Percentiles rank a stretch among this genome's conserved stretches.
Conservation (phyloP, 2,329 filamentous ascomycete species). For the Cladosporium colombiae region DNA sequence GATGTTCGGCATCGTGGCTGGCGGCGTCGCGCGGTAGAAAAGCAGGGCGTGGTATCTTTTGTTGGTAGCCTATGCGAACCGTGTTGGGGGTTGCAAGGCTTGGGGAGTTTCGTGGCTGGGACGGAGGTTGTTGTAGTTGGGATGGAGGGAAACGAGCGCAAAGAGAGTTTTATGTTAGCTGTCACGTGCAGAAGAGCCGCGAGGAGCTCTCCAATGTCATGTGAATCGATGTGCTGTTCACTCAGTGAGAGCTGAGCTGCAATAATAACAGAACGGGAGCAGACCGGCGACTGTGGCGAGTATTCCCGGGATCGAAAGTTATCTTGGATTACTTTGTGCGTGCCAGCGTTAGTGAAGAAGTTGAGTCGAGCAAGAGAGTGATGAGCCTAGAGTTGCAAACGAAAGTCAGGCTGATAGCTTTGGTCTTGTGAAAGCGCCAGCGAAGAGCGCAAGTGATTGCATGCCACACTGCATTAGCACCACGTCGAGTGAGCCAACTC, state of each 20-base stretch:
- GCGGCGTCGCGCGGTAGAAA: neutral
- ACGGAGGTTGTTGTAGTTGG: neutral
- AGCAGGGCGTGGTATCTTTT: neutral
- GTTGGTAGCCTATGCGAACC: neutral
- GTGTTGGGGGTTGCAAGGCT: neutral
- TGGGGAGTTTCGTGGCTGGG: neutral
- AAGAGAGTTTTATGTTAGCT: neutral
- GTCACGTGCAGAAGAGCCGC: neutral
- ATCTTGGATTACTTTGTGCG: neutral
- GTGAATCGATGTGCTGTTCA: neutral
- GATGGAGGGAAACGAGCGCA: neutral
- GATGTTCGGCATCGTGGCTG: neutral
- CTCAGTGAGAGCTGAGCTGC: neutral
- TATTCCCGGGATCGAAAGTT: neutral
- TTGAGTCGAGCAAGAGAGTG: neutral
- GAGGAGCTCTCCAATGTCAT: neutral
- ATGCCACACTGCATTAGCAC: neutral
- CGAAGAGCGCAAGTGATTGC: neutral
- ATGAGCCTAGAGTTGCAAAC: neutral
- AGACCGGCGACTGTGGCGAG: neutral
- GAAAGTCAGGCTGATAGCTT: neutral
- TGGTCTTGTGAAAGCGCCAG: neutral
- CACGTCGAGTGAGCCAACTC: neutral
- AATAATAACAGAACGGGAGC: neutral
- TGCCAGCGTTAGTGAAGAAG: neutral